These are phyloP conservation scores for Eimeria necatrix DNA, from an alignment of 169 alveolate genomes.

Conservation along the genomic window DNA sequence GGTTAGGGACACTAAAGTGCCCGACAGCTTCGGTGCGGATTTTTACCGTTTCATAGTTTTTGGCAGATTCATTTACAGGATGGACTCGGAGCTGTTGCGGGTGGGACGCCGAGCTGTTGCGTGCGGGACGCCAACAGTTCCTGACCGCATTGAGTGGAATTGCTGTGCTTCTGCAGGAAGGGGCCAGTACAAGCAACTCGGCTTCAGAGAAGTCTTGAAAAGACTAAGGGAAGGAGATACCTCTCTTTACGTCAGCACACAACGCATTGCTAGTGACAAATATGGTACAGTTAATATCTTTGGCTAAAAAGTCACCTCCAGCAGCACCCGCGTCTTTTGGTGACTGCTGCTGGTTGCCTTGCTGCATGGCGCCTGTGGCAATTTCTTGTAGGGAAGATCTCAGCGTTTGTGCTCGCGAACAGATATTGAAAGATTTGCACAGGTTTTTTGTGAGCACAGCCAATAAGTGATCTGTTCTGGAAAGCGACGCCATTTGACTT, in stretches of 20 bases:
- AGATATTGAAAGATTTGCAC: too few relatives aligned
- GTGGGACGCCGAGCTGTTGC: not conserved
- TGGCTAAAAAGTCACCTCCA: too few relatives aligned
- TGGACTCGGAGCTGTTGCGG: not conserved
- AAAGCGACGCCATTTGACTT: too few relatives aligned
- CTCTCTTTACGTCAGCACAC: slow-evolving; percentile 65
- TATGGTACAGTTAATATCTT: slow-evolving; percentile 12
- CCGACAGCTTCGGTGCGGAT: slow-evolving; percentile 40
- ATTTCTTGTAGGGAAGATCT: too few relatives aligned
- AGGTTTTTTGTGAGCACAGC: too few relatives aligned
- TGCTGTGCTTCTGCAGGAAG: slow-evolving; percentile 11
- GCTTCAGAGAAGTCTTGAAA: slow-evolving; percentile 37
- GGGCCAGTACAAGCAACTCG: slow-evolving; percentile 57
- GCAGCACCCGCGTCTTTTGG: too few relatives aligned
- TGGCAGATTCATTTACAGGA: not conserved
- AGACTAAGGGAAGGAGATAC: slow-evolving; percentile 59
- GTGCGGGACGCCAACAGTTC: not conserved
- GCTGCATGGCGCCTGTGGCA: not conserved
- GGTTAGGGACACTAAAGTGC: slow-evolving; percentile 9
- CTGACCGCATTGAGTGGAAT: too few relatives aligned
- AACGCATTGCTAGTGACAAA: slow-evolving; percentile 42
- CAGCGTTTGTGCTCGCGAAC: too few relatives aligned
- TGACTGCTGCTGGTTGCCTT: not conserved
- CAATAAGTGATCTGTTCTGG: too few relatives aligned
- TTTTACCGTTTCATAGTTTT: not conserved